These are phyloP conservation scores for Helianthus annuus DNA, from an alignment of 129 eudicot genomes.

Conservation along the genomic window HanXRQr2.0-SUNRISE NC_035439.2:106803113-106803612, in stretches of 20 bases:
- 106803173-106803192: too few species aligned
- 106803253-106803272: too few species aligned
- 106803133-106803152: too few species aligned
- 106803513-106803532: too few species aligned
- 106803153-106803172: too few species aligned
- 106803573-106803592: slow-evolving; percentile 7
- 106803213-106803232: too few species aligned
- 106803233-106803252: too few species aligned
- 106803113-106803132: too few species aligned
- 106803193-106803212: too few species aligned
- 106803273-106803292: neutral
- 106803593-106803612: neutral
- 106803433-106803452: neutral
- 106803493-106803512: slow-evolving; percentile 3
- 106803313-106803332: slow-evolving; percentile 90
- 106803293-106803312: slow-evolving; percentile 21
- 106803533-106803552: slow-evolving; percentile 14
- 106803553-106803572: slow-evolving; percentile 35
- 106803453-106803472: too few species aligned
- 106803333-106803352: slow-evolving; percentile 57
- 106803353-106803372: slow-evolving; percentile 27
- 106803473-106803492: slow-evolving; percentile 24
- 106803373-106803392: slow-evolving; percentile 16
- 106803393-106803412: slow-evolving; percentile 2
- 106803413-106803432: slow-evolving; percentile 13